Base-by-base conservation (phyloP, 106 monocot species). In the Dioscorea alata region DNA sequence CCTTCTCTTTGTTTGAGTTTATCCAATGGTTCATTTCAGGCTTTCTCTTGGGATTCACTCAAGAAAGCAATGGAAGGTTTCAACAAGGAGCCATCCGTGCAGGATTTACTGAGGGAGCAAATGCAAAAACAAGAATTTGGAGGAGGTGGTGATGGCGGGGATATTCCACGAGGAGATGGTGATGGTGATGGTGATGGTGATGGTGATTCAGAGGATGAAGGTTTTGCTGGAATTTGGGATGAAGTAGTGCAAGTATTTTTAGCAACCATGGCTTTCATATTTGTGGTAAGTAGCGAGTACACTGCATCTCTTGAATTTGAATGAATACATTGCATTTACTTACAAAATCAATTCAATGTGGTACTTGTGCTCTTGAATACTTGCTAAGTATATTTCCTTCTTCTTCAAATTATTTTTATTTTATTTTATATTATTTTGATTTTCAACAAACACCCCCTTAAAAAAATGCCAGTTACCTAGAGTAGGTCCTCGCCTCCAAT, bases 241-340 rank as follows among this genome's bases (percentile, higher is more conserved):
- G 88, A 89, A 69, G 10, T 71, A 2, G 22, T 85, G 12, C 85
- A 89, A 80, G 85, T 89, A 50, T 48, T 82, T 66, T 68, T 89
- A 28, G 88, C 88, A n/a, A 82, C 82, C 3, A 28, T 80, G 49
- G 81, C 62, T 28, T 82, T 89, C 57, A 71, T 89, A 20, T 80
- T 76, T 76, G 59, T 89, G 85, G 88, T 89, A 81, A 71, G 42
- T 6, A 74, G 35, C 14, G 65, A 19, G 12, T 23, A 13, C 23
- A 23, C 59, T 42, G 24, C 56, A 15, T 48, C 49, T 58, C 54
- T 64, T 64, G 14, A 33, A 19, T 64, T 64, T 64, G 42, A 10
- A 42, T 42, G 42, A 10, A 6, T 6, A 42, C 6, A 42, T 42
- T 42, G 42, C 42, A 3, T 42, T 42, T 42, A 6, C 10, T 42